Conservation (phyloP, 805 yeast genomes). For the Teunomyces cretensis region DNA sequence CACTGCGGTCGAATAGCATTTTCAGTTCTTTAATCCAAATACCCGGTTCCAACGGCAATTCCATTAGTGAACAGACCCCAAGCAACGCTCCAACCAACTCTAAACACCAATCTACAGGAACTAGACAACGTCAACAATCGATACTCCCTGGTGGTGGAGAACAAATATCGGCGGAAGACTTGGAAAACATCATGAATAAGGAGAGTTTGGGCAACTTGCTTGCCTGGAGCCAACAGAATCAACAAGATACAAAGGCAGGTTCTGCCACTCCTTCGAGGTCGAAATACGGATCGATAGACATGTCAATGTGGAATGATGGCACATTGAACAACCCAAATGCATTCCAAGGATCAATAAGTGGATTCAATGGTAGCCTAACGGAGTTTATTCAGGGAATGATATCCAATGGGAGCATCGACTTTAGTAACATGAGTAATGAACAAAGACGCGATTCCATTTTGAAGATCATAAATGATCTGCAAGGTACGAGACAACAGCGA, state of each 20-base stretch:
- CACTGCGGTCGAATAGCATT: slow-evolving; percentile 34
- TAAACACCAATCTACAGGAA: slow-evolving; percentile 7
- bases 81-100: neutral
- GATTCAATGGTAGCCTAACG: slow-evolving; percentile 30
- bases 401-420: slow-evolving; percentile 38
- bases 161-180: slow-evolving; percentile 27
- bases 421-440: slow-evolving; percentile 37
- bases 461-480: slow-evolving; percentile 36
- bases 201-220: slow-evolving; percentile 33
- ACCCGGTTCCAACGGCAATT: slow-evolving; percentile 35
- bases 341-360: slow-evolving; percentile 26
- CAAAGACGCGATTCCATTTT: slow-evolving; percentile 41
- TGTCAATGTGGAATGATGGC: slow-evolving; percentile 16
- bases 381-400: slow-evolving; percentile 34
- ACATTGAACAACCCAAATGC: slow-evolving; percentile 16
- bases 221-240: slow-evolving; percentile 24
- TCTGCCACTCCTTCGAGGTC: slow-evolving; percentile 16
- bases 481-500: slow-evolving; percentile 12
- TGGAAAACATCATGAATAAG: slow-evolving; percentile 32
- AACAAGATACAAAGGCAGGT: slow-evolving; percentile 1
- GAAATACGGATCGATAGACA: slow-evolving; percentile 29
- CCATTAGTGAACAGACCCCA: slow-evolving; percentile 24
- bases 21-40: slow-evolving; percentile 40
- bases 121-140: slow-evolving; percentile 20
- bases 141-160: slow-evolving; percentile 16